Percentiles rank a stretch among this genome's conserved stretches.
Evolutionary conservation across 257 asterid genomes (phyloP).

Genomic region (Dorcoceras hygrometricum): DNA sequence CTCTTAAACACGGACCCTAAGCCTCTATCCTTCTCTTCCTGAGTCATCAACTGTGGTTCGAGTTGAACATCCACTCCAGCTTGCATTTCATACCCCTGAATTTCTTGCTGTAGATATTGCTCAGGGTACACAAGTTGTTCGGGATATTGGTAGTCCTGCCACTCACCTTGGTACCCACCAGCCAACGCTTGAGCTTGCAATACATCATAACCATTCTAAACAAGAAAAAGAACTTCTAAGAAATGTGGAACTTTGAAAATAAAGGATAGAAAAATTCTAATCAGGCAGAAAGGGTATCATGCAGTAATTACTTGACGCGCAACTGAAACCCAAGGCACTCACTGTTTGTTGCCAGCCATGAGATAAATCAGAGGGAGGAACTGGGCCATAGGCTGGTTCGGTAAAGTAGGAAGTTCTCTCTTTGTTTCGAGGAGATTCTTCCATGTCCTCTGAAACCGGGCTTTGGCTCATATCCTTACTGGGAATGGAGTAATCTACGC

Average conservation of each 20-base stretch:
- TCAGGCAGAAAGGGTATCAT: constrained; percentile 9
- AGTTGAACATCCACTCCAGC: constrained; percentile 42
- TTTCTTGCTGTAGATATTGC: constrained; percentile 81
- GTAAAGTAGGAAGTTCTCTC: constrained; percentile 62
- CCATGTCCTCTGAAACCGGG: constrained; percentile 97
- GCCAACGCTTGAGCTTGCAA: constrained; percentile 74
- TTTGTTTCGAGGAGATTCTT: constrained; percentile 93
- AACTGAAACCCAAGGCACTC: constrained; percentile 30
- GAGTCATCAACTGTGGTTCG: constrained; percentile 88
- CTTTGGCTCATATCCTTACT: constrained; percentile 90
- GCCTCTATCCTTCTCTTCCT: constrained; percentile 99
- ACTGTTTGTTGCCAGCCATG: constrained; percentile 80
- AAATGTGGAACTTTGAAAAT: constrained; percentile 16
- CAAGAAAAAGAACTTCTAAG: constrained; percentile 5
- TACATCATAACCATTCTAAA: constrained; percentile 75
- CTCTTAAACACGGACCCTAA: constrained; percentile 97
- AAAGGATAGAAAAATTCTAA: neutral
- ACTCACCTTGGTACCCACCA: constrained; percentile 75
- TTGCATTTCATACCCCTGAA: constrained; percentile 71
- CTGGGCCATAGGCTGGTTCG: constrained; percentile 93
- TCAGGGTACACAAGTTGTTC: constrained; percentile 88
- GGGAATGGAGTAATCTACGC: constrained; percentile 74
- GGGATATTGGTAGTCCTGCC: constrained; percentile 90
- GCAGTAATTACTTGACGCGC: neutral
- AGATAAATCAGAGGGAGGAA: constrained; percentile 83